Conservation (phyloP, 768 basidiomycete genomes). For the Hebeloma cylindrosporum region DNA sequence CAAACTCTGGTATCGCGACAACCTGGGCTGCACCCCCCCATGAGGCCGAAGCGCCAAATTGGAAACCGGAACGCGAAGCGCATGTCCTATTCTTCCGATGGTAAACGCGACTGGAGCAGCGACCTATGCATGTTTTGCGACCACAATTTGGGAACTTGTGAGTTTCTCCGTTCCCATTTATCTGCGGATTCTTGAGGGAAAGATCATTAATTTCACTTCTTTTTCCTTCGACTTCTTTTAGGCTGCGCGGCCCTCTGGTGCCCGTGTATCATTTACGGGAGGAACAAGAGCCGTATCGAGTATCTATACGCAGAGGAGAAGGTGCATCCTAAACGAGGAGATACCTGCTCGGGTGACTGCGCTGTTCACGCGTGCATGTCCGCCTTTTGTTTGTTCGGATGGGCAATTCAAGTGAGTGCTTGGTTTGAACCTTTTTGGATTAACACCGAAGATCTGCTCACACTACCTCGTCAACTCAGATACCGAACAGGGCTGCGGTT, state of each 20-base stretch:
- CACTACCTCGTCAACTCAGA: slow-evolving; percentile 2
- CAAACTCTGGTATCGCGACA: slow-evolving; percentile 7
- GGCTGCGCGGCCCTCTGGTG: slow-evolving; percentile 19
- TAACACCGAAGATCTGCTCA: neutral
- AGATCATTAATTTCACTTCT: neutral
- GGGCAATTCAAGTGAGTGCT: slow-evolving; percentile 20
- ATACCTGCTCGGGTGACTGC: slow-evolving; percentile 16
- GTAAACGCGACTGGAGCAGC: slow-evolving; percentile 21
- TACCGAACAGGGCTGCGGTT: slow-evolving; percentile 16
- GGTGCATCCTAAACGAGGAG: slow-evolving; percentile 6
- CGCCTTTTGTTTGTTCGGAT: slow-evolving; percentile 19
- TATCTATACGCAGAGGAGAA: slow-evolving; percentile 14
- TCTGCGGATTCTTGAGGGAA: neutral
- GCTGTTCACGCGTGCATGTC: slow-evolving; percentile 16
- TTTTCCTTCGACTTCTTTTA: no score
- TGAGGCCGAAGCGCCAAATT: neutral
- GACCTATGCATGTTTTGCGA: slow-evolving; percentile 20
- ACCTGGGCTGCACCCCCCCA: slow-evolving; percentile 7
- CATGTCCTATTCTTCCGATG: slow-evolving; percentile 11
- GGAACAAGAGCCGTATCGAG: slow-evolving; percentile 20
- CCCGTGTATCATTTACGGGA: slow-evolving; percentile 19
- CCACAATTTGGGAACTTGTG: slow-evolving; percentile 18
- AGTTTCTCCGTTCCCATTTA: neutral
- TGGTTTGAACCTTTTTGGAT: neutral
- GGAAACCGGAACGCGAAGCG: slow-evolving; percentile 17